Base-by-base conservation (phyloP, 805 yeast genomes). In the Clavispora fructus region DNA sequence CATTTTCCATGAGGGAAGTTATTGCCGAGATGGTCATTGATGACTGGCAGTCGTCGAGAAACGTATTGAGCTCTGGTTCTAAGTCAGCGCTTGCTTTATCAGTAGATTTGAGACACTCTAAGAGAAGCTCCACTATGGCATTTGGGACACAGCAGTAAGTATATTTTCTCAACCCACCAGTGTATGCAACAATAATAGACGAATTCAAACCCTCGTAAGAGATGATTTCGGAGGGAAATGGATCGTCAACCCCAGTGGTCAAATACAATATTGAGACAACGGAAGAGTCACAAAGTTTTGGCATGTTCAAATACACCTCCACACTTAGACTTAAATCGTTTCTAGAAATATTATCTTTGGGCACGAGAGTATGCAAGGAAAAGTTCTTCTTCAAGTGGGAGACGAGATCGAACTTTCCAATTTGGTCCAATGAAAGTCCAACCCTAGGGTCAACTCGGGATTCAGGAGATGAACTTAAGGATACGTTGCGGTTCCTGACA, bases 161-260 rank as follows among this genome's bases (percentile, higher is more conserved):
- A 49, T 62, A 66, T 45, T 66, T 69, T 30, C 77, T 59, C 17
- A 71, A 58, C 2, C 75, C 77, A 2, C 76, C 76, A 9, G 69
- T 63, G 42, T 60, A 59, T 10, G 68, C 64, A 10, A 71, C 59
- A 2, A 71, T 52, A 5, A 66, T 49, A 1, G 76, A 70, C 17
- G 48, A 42, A 1, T 58, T 42, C 35, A 58, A 57, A 41, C 54
- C 56, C 16, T 55, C 55, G 35, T 64, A 64, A 7, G 69, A 55
- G 6, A 71, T 35, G 7, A 70, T 57, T 41, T 54, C 59, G 2
- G 73, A 61, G 1, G 73, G 73, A 40, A 60, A 60, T 11, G 44
- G 50, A 19, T 48, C 44, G 12, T 54, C 42, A n/a, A 48, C 33
- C 13, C 47, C 51, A 19, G 53, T 49, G 26, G 59, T 54, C 41